A percentile compares a stretch with the other conserved stretches of the same genome.
phyloP scores from a whole-genome alignment of 305 asterid genomes.

The Solanum aculeatissimum region DNA sequence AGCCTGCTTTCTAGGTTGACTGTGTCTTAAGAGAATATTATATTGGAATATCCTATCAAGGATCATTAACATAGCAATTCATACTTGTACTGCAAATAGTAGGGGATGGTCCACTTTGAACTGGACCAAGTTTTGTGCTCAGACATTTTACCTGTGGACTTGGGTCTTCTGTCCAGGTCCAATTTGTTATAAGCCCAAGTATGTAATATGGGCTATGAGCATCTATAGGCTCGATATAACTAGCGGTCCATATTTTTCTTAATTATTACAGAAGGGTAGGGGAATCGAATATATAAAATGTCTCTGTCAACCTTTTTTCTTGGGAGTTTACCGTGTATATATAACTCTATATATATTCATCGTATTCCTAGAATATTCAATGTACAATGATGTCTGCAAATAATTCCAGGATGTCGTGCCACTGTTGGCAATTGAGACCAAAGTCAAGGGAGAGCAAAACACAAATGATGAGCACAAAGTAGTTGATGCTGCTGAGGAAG shows the following conservation, averaged over 20 bases:
- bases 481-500: conserved; percentile 39
- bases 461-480: conserved; percentile 8
- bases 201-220: background rate
- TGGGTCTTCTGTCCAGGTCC: background rate
- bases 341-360: background rate
- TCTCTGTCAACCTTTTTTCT: background rate
- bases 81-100: background rate
- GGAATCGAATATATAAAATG: background rate
- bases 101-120: background rate
- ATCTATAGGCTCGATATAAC: background rate
- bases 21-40: background rate
- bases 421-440: conserved; percentile 13
- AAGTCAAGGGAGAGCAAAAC: conserved; percentile 1
- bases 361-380: background rate
- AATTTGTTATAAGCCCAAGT: background rate
- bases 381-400: background rate
- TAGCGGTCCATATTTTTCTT: background rate
- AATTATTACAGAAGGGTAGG: background rate
- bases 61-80: background rate
- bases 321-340: background rate
- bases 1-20: background rate
- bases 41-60: conserved; percentile 21
- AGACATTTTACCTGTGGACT: background rate
- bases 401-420: conserved; percentile 5
- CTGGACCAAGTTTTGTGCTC: background rate